Percentiles rank a stretch among this genome's conserved stretches.
Conservation (phyloP, 2,329 filamentous ascomycete genomes). For the Zelopaecilomyces penicillatus region DNA sequence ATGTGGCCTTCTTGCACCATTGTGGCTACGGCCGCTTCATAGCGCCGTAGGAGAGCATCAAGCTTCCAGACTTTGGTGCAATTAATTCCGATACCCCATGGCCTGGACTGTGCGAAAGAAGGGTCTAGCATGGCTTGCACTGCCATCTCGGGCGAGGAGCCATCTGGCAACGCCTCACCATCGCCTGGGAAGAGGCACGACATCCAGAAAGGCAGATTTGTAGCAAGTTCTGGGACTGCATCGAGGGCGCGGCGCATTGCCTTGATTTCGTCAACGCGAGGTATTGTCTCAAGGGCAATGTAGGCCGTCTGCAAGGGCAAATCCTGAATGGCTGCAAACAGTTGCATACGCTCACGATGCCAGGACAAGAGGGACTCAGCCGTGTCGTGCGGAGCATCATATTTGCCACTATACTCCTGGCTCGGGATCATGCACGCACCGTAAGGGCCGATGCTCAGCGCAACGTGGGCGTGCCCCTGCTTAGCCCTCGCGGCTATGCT, state of each 20-base stretch:
- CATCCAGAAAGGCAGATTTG: constrained; percentile 46
- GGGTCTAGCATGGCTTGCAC: constrained; percentile 30
- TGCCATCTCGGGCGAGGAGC: constrained; percentile 30
- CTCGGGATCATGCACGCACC: constrained; percentile 59
- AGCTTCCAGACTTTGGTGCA: constrained; percentile 60
- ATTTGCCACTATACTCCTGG: constrained; percentile 56
- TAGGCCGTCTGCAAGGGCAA: constrained; percentile 38
- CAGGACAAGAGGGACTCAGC: constrained; percentile 41
- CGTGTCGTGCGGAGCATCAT: constrained; percentile 41
- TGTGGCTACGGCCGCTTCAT: constrained; percentile 39
- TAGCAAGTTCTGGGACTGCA: constrained; percentile 17
- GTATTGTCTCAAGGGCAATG: constrained; percentile 59
- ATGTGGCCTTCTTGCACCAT: constrained; percentile 28
- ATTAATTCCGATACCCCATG: constrained; percentile 60
- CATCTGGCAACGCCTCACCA: constrained; percentile 47
- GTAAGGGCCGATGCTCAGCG: constrained; percentile 57
- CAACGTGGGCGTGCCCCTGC: constrained; percentile 29
- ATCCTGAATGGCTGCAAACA: constrained; percentile 37
- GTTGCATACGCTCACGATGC: constrained; percentile 45
- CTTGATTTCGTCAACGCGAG: constrained; percentile 51
- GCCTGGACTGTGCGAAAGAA: constrained; percentile 20
- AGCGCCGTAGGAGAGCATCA: constrained; percentile 43
- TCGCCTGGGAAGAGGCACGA: constrained; percentile 53
- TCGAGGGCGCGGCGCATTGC: constrained; percentile 42
- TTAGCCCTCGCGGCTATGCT: constrained; percentile 31